Base-by-base conservation (phyloP, 441 rosid species). In the Viola pubescens region DNA sequence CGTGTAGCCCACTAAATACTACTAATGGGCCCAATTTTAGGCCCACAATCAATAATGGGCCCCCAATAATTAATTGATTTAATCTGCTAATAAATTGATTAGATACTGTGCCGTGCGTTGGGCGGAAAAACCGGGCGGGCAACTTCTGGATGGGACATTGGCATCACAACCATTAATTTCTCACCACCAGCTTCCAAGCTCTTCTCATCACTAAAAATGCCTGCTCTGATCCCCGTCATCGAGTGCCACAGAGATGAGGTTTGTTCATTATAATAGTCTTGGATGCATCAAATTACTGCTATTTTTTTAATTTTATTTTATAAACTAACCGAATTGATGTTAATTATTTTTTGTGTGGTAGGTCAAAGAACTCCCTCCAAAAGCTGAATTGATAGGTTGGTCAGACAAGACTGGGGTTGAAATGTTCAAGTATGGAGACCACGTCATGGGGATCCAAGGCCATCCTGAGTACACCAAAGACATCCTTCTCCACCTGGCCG, bases 391-490 rank as follows among this genome's bases (percentile, higher is more conserved):
- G 69, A 51, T 86, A 1, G 94, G 79, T 0, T 58, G 74, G 76
- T 86, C 94, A 0, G 75, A 70, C 10, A 74, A 73, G 62, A 83
- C 94, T 0, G 82, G 81, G 38, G 65, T 86, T 1, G 94, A 86
- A 74, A 82, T 84, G 81, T 82, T 83, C 45, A 71, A 16, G 60
- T 82, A 55, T 53, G 88, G 81, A 16, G 75, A 79, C 34, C 86
- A 86, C 65, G 66, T 84, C 45, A 71, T 86, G 94, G 94, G 94
- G 41, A 79, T 86, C 53, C 94, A 86, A 62, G 94, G 94, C 39
- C 94, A 86, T 65, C 90, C 89, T 0, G 94, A 86, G 67, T 84
- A 82, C 75, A 82, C 69, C 11, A 72, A 61, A 14, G 88, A 84
- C 80, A 84, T 86, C 11, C 80, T 86, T 45, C 57, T 68, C 52